Evolutionary conservation across 805 yeast genomes (phyloP), one percentile per base, ranked within the genome.

Genomic region (Nadsonia fulvescens): DNA sequence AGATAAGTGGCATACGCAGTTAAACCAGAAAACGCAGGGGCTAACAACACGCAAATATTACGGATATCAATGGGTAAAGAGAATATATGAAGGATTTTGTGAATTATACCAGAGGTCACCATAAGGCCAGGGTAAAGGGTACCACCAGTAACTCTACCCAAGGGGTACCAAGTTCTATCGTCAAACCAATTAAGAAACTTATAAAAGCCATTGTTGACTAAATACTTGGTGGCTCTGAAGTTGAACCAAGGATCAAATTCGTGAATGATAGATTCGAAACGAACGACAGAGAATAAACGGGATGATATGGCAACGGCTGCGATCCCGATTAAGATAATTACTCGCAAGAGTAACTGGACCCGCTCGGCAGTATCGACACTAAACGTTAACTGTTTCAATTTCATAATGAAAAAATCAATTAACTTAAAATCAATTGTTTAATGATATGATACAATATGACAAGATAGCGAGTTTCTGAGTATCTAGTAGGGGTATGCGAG

Each of bases 141-240:
- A 32, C 99, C 98, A 40, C 99, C 99, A 8, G 98, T 89, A 44
- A 89, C 98, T 56, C 99, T 68, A 12, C 99, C 99, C 38, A 89
- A 61, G 11, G 99, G 99, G 51, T 89, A 89, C 99, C 99, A 89
- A 11, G 98, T 86, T 47, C 93, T 69, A 49, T 86, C 95, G 49
- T 89, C 98, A 44, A 89, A 89, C 98, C 98, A 89, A 51, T 89
- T 89, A 44, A 91, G 62, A 45, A 89, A 91, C 38, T 82, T 83
- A 58, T 82, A 75, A 51, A 69, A 86, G 5, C 89, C 73, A 44
- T 81, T 70, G 22, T 66, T 58, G 15, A 81, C 92, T 37, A 89
- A 63, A 50, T 79, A 81, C 50, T 77, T 76, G n/a, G 98, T 78
- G 22, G 98, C 98, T 37, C 98, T 61, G 58, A 67, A 89, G 53